Conservation (phyloP, 2,329 filamentous ascomycete species). For the Aquanectria penicillioides region DNA sequence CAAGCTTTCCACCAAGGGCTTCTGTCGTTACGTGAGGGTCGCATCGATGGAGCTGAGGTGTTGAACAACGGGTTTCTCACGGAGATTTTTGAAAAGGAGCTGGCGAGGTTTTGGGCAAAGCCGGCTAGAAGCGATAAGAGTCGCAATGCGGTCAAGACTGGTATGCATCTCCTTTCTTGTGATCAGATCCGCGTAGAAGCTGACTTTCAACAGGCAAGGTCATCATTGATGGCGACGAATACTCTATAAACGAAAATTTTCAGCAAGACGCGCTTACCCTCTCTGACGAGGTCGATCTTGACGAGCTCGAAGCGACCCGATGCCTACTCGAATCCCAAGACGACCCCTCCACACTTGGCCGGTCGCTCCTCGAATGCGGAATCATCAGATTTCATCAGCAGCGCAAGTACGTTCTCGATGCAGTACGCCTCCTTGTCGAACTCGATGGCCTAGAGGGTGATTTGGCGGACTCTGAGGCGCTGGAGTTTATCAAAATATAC, state of each 20-base stretch:
- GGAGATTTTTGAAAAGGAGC: constrained; percentile 74
- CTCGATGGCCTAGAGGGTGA: constrained; percentile 67
- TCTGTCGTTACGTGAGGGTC: constrained; percentile 76
- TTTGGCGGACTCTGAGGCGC: constrained; percentile 50
- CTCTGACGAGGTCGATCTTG: constrained; percentile 87
- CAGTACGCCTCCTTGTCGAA: constrained; percentile 81
- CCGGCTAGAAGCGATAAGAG: constrained; percentile 79
- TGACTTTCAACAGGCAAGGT: constrained; percentile 73
- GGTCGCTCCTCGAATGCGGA: constrained; percentile 79
- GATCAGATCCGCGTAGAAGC: constrained; percentile 13
- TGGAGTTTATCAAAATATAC: constrained; percentile 48
- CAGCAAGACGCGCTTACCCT: constrained; percentile 83
- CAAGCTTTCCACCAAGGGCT: constrained; percentile 89
- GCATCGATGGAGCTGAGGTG: constrained; percentile 68
- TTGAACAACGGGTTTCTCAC: constrained; percentile 77
- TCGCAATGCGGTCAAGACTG: constrained; percentile 74
- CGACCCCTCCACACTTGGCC: constrained; percentile 74
- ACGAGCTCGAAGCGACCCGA: constrained; percentile 85
- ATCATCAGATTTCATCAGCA: constrained; percentile 90
- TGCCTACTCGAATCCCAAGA: constrained; percentile 79
- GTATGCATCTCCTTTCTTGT: constrained; percentile 53
- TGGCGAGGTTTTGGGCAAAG: constrained; percentile 80
- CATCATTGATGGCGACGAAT: constrained; percentile 76
- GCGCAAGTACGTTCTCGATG: constrained; percentile 84
- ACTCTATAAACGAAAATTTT: constrained; percentile 86